phyloP scores from a whole-genome alignment of 2,329 filamentous ascomycete genomes.

The Trichoderma hamatum region DNA sequence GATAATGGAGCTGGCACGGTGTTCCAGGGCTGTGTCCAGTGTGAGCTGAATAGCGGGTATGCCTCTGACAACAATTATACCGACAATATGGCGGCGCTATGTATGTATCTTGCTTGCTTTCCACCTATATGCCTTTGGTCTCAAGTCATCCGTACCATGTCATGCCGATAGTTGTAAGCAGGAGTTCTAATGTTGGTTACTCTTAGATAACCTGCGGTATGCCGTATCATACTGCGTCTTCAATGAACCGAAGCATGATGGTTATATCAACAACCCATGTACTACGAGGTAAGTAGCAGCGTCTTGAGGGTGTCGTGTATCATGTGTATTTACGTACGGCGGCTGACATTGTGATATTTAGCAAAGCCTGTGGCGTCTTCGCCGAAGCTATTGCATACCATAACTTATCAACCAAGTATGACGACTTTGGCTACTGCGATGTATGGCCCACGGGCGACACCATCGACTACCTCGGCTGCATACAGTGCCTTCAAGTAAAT shows the following conservation, averaged over 20 bases:
- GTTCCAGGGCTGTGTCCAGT: constrained; percentile 55
- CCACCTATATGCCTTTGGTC: background rate
- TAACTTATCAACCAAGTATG: constrained; percentile 51
- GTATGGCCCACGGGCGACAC: constrained; percentile 48
- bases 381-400: constrained; percentile 51
- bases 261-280: constrained; percentile 51
- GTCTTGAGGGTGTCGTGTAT: constrained; percentile 26
- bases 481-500: constrained; percentile 48
- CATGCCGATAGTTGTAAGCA: background rate
- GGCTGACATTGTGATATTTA: constrained; percentile 39
- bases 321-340: background rate
- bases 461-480: constrained; percentile 47
- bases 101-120: constrained; percentile 45
- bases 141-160: background rate
- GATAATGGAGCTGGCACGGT: constrained; percentile 51
- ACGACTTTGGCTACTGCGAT: constrained; percentile 58
- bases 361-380: constrained; percentile 57
- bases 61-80: constrained; percentile 48
- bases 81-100: constrained; percentile 58
- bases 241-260: constrained; percentile 48
- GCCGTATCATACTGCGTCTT: constrained; percentile 60
- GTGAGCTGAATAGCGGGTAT: constrained; percentile 55
- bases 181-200: constrained; percentile 26
- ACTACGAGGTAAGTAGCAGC: constrained; percentile 50
- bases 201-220: constrained; percentile 61